These are phyloP conservation scores for Cyclotella distinguenda DNA, from an alignment of 108 stramenopile genomes.

Conservation along the genomic window DNA sequence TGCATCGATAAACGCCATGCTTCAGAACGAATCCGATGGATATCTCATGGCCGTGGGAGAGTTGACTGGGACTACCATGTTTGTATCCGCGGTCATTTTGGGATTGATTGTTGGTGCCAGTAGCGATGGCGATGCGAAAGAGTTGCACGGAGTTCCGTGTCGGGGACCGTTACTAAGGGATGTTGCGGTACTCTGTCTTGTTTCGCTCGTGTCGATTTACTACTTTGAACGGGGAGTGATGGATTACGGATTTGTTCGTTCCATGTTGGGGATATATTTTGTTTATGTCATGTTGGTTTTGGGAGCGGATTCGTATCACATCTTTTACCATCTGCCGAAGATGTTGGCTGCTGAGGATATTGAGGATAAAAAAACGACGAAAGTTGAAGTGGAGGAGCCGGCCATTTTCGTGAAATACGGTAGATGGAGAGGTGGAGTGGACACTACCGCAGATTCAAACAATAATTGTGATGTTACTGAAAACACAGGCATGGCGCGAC, in stretches of 20 bases:
- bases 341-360: constrained; percentile 12
- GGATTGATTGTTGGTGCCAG: constrained; percentile 59
- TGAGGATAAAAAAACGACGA: neutral
- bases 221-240: constrained; percentile 56
- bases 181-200: constrained; percentile 64
- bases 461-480: neutral
- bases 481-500: neutral
- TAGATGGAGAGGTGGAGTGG: neutral
- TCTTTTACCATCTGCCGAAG: constrained; percentile 38
- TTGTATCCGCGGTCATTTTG: constrained; percentile 83
- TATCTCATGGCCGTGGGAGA: constrained; percentile 87
- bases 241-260: constrained; percentile 53
- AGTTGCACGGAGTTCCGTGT: constrained; percentile 55
- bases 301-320: constrained; percentile 85
- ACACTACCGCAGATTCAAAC: neutral
- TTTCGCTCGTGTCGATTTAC: constrained; percentile 61
- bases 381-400: neutral
- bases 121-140: neutral
- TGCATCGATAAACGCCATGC: constrained; percentile 87
- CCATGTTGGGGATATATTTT: constrained; percentile 68
- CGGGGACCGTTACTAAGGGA: constrained; percentile 85
- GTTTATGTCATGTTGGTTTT: constrained; percentile 77
- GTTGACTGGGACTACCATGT: constrained; percentile 94
- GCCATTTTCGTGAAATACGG: constrained; percentile 5
- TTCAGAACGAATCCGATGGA: constrained; percentile 62